phyloP scores from a whole-genome alignment of 176 grass and related monocot species.

The Oryza longistaminata region DNA sequence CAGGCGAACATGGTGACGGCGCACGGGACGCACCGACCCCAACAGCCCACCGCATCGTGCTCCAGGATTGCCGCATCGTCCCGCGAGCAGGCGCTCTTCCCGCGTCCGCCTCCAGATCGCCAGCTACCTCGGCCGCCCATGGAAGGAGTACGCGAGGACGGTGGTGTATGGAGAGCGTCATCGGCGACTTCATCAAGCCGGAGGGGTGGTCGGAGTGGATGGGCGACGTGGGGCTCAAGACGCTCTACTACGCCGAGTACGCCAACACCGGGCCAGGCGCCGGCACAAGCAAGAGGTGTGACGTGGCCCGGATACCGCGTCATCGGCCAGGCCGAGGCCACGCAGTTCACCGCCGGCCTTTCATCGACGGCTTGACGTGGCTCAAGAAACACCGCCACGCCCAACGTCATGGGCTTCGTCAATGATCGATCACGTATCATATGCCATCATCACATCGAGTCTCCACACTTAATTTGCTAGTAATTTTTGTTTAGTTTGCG shows the following conservation, averaged over 20 bases:
- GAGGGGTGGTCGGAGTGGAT: conserved; percentile 72
- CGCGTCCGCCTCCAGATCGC: conserved; percentile 38
- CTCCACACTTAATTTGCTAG: background rate
- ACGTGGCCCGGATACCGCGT: conserved; percentile 65
- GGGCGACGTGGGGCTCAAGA: conserved; percentile 53
- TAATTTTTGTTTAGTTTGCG: background rate
- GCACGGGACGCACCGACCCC: conserved; percentile 63
- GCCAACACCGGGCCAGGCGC: conserved; percentile 73
- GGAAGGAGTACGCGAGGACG: conserved; percentile 71
- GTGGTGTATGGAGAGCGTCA: conserved; percentile 77
- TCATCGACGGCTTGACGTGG: conserved; percentile 60
- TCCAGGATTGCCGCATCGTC: conserved; percentile 74
- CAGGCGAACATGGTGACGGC: conserved; percentile 76
- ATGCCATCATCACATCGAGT: background rate
- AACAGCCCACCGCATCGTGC: conserved; percentile 72
- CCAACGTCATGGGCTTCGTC: conserved; percentile 61
- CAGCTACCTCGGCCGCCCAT: conserved; percentile 84
- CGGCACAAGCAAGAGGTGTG: conserved; percentile 63
- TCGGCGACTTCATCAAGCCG: conserved; percentile 73
- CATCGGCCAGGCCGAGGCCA: conserved; percentile 67
- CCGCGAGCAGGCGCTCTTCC: conserved; percentile 65
- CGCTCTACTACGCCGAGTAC: conserved; percentile 90
- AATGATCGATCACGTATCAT: conserved; percentile 22
- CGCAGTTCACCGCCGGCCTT: conserved; percentile 56
- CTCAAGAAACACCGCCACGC: conserved; percentile 53